Evolutionary conservation across 2,329 filamentous ascomycete species (phyloP).

Genomic region (Fusarium sp.): DNA sequence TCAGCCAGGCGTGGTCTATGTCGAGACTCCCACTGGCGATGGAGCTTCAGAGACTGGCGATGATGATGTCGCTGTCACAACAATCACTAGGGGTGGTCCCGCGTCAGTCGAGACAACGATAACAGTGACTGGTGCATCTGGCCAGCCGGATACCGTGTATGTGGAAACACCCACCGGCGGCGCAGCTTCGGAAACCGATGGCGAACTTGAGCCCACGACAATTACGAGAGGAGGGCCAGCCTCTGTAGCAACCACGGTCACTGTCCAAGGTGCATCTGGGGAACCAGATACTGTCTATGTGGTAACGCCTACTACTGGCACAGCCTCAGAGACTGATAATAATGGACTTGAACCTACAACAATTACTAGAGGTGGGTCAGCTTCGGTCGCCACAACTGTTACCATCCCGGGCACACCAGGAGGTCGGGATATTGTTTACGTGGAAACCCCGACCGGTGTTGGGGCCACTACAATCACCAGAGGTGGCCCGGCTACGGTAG

Average conservation of each 20-base stretch:
- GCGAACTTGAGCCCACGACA: background rate
- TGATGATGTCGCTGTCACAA: too few relatives aligned
- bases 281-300: background rate
- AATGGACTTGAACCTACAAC: background rate
- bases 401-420: background rate
- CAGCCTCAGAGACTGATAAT: background rate
- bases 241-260: background rate
- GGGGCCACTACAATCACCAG: background rate
- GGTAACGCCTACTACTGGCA: background rate
- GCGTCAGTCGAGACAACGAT: background rate
- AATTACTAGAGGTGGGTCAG: background rate
- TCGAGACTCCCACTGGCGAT: too few relatives aligned
- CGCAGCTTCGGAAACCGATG: too few relatives aligned
- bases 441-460: background rate
- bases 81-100: background rate
- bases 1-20: too few relatives aligned
- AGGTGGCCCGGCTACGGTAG: background rate
- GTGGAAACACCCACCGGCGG: background rate
- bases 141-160: background rate
- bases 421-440: background rate
- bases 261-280: background rate
- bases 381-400: background rate
- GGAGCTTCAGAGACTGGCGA: too few relatives aligned
- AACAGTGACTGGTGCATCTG: background rate
- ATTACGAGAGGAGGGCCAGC: slow-evolving; percentile 6